Evolutionary conservation across 805 yeast genomes (phyloP).

Genomic region (Starmerella bombi): DNA sequence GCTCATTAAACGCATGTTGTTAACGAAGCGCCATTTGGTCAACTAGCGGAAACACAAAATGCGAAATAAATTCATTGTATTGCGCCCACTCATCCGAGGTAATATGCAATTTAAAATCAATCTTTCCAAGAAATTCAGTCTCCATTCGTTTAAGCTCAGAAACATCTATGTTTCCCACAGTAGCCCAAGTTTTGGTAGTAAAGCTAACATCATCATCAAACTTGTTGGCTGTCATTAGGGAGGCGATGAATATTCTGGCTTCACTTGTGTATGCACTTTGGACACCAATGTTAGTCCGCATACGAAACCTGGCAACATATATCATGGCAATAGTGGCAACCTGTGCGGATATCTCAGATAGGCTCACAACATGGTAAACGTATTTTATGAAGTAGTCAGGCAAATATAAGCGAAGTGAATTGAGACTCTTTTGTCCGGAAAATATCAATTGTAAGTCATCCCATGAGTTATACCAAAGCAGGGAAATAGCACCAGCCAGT

Average conservation of each 20-base stretch:
- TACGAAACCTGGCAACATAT: constrained; percentile 25
- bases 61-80: constrained; percentile 16
- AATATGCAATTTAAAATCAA: constrained; percentile 44
- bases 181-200: constrained; percentile 82
- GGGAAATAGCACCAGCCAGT: constrained; percentile 10
- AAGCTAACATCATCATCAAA: constrained; percentile 89
- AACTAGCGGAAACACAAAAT: constrained; percentile 6
- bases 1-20: no score
- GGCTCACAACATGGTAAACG: constrained; percentile 21
- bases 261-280: constrained; percentile 27
- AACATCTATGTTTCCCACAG: constrained; percentile 63
- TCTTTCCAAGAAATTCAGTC: constrained; percentile 46
- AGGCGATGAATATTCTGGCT: constrained; percentile 37
- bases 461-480: constrained; percentile 16
- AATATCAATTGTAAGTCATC: neutral
- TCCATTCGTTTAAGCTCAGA: constrained; percentile 49
- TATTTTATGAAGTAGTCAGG: constrained; percentile 22
- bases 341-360: constrained; percentile 25
- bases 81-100: constrained; percentile 24
- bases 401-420: neutral
- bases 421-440: neutral
- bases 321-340: constrained; percentile 26
- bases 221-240: constrained; percentile 74
- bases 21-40: no score
- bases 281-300: constrained; percentile 16